phyloP scores from a whole-genome alignment of 257 asterid genomes.

The Capsicum rhomboideum region DNA sequence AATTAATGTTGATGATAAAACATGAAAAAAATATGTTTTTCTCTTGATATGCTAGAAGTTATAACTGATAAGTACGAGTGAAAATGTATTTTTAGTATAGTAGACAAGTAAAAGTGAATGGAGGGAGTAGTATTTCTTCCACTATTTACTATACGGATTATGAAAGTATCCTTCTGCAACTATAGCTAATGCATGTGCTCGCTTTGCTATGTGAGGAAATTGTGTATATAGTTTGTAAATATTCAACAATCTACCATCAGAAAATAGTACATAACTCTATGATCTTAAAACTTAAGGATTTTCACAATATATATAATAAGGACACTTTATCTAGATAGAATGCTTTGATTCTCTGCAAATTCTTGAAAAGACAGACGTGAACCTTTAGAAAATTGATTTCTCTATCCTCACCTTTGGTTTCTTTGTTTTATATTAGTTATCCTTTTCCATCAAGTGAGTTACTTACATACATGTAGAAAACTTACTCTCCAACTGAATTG shows the following conservation, averaged over 20 bases:
- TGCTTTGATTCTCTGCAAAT: not conserved
- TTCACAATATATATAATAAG: not conserved
- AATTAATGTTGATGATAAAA: too few species aligned
- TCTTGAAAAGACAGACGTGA: not conserved
- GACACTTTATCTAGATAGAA: not conserved
- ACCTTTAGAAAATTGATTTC: not conserved
- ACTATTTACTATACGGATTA: not conserved
- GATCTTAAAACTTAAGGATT: not conserved
- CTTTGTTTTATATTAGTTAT: not conserved
- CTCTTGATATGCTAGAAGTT: too few species aligned
- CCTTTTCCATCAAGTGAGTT: not conserved
- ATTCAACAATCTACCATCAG: not conserved
- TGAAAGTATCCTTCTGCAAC: not conserved
- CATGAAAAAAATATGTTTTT: too few species aligned
- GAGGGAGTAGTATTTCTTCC: not conserved
- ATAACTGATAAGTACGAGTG: too few species aligned
- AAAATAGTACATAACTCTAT: not conserved
- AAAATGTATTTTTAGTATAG: too few species aligned
- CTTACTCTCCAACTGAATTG: not conserved
- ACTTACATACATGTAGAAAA: not conserved
- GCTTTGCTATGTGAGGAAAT: not conserved
- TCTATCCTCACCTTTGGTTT: not conserved
- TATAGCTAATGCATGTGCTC: not conserved
- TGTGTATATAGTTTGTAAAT: not conserved
- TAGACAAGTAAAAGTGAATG: too few species aligned